Conservation (phyloP, 75 land plant genomes). For the Cryptomeria japonica region DNA sequence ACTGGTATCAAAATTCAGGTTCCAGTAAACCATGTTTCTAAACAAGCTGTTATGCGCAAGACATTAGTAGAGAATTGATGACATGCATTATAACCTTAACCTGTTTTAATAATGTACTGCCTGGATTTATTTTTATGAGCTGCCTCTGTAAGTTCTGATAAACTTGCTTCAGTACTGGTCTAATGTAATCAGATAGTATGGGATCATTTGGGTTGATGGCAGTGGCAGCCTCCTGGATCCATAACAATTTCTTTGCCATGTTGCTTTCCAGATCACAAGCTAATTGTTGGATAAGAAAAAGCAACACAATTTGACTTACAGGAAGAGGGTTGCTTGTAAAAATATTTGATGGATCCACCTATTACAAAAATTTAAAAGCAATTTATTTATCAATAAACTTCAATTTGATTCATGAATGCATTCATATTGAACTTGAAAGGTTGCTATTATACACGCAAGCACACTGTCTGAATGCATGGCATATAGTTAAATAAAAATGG, state of each 20-base stretch:
- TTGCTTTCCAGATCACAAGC: slow-evolving; percentile 87
- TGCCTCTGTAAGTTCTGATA: slow-evolving; percentile 65
- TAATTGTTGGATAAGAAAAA: slow-evolving; percentile 89
- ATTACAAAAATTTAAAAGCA: slow-evolving; percentile 8
- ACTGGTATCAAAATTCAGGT: background rate
- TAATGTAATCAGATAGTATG: slow-evolving; percentile 63
- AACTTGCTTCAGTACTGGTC: slow-evolving; percentile 84
- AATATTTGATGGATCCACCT: slow-evolving; percentile 75
- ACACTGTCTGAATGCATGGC: background rate
- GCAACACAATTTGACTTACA: slow-evolving; percentile 88
- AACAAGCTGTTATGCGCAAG: slow-evolving; percentile 56
- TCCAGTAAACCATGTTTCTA: background rate
- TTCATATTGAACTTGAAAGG: background rate
- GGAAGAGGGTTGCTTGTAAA: slow-evolving; percentile 67
- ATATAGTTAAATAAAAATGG: background rate
- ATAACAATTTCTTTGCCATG: slow-evolving; percentile 63
- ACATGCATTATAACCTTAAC: slow-evolving; percentile 79
- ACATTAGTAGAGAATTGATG: slow-evolving; percentile 76
- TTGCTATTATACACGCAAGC: background rate
- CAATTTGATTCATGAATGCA: background rate
- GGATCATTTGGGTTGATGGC: slow-evolving; percentile 88
- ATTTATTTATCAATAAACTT: background rate
- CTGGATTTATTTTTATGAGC: slow-evolving; percentile 24
- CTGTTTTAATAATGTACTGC: slow-evolving; percentile 34
- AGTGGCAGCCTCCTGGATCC: slow-evolving; percentile 82